Percentiles rank a stretch among this genome's conserved stretches.
Evolutionary conservation across 2,329 filamentous ascomycete genomes (phyloP).

Genomic region (Cadophora sp.): DNA sequence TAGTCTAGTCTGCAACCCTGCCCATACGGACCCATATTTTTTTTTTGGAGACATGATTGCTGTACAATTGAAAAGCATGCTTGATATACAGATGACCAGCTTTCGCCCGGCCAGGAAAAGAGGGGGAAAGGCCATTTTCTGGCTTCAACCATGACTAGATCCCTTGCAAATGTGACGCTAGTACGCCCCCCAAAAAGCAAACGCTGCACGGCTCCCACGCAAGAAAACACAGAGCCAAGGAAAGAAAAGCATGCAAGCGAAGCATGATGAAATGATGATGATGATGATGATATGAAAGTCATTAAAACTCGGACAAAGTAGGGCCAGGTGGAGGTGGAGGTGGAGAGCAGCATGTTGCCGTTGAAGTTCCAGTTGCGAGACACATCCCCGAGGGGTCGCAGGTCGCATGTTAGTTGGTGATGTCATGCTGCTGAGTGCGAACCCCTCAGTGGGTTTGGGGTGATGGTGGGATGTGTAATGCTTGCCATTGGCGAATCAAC

Average conservation of each 20-base stretch:
- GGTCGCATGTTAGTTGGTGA: not conserved
- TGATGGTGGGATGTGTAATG: not conserved
- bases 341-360: not conserved
- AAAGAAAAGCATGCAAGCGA: not conserved
- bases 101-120: not conserved
- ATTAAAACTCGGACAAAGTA: not conserved
- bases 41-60: not conserved
- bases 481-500: constrained; percentile 19
- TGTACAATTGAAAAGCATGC: constrained; percentile 9
- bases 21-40: no score
- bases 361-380: not conserved
- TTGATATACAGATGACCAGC: constrained; percentile 1
- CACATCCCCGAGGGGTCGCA: not conserved
- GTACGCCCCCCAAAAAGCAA: constrained; percentile 1
- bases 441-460: not conserved
- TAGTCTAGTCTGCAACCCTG: not conserved
- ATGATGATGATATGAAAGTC: constrained; percentile 7
- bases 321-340: not conserved
- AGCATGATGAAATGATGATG: constrained; percentile 1
- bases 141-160: not conserved
- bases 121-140: not conserved
- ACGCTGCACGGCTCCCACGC: not conserved
- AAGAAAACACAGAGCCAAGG: not conserved
- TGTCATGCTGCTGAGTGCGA: not conserved
- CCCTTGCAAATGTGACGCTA: constrained; percentile 5